These are phyloP conservation scores for Penicillium subrubescens DNA, from an alignment of 495 filamentous ascomycete genomes.

Conservation along the genomic window DNA sequence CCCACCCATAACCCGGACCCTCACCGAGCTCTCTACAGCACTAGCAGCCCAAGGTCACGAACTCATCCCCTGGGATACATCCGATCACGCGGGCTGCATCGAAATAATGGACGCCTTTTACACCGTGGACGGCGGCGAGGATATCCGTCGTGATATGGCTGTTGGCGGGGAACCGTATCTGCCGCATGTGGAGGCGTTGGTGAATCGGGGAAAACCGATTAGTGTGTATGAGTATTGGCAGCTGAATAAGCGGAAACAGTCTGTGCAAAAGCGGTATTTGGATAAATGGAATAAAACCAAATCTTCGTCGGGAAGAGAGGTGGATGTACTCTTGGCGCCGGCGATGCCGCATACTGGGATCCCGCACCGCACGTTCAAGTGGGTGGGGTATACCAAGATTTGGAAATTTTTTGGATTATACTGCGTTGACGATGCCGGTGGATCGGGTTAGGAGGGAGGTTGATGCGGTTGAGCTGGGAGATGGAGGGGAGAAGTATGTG, in stretches of 20 bases:
- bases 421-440: constrained; percentile 58
- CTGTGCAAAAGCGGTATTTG: constrained; percentile 56
- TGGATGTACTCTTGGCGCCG: constrained; percentile 67
- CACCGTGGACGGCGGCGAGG: constrained; percentile 57
- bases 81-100: constrained; percentile 46
- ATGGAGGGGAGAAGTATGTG: constrained; percentile 42
- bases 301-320: constrained; percentile 49
- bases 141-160: constrained; percentile 51
- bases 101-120: constrained; percentile 54
- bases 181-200: constrained; percentile 48
- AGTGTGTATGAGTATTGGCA: constrained; percentile 60
- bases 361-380: constrained; percentile 48
- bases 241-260: constrained; percentile 53
- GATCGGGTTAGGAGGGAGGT: constrained; percentile 51
- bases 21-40: constrained; percentile 37
- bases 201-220: constrained; percentile 52
- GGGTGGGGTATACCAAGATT: constrained; percentile 63
- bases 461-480: constrained; percentile 36
- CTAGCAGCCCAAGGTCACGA: constrained; percentile 49
- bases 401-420: constrained; percentile 76
- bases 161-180: constrained; percentile 55
- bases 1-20: constrained; percentile 48
- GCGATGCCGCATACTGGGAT: constrained; percentile 49
- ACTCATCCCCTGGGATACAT: constrained; percentile 48
- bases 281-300: constrained; percentile 54